Evolutionary conservation across 1,139 yeast genomes (phyloP), one percentile per base, ranked within the genome.

Genomic region (Taiozyma onychis): DNA sequence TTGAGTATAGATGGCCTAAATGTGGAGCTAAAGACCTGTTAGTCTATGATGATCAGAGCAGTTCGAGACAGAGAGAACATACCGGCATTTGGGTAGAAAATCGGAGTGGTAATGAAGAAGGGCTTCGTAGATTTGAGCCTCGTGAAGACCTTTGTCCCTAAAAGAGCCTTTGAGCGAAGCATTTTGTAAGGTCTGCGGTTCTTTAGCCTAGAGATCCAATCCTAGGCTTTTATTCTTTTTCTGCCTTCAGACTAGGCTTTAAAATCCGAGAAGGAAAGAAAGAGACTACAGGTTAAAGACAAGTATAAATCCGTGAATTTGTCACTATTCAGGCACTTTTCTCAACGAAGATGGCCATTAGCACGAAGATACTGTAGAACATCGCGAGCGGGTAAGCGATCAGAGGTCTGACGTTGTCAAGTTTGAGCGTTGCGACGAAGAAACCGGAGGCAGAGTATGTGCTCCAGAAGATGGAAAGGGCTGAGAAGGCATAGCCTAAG

Each of bases 381-480:
- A 93, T 82, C 18, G 88, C 85, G 62, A 93, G 75, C 1, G 99
- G 99, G 66, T 95, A 93, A 2, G 98, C 99, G 55, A 93, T 88
- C 57, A 93, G 78, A 9, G 88, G 85, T 62, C 99, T 80, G 58
- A 93, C 96, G 60, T 90, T 88, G 51, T 85, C 83, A 55, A 95
- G 75, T 62, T 84, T 88, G 62, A 93, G 74, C 35, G 88, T 91
- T 11, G 93, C 81, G 53, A 90, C 96, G 61, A 95, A 88, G 64
- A 93, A 88, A 1, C 97, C 98, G 18, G 96, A 87, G 0, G 98
- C 90, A 1, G 97, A 83, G 70, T 84, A 86, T 0, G 99, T 90
- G 66, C 97, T 88, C 98, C 99, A 93, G 37, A 77, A 68, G n/a
- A 91, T 90, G 16, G 91, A 83, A 43, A 88, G 57, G 0, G 80